Evolutionary conservation across 2,329 filamentous ascomycete genomes (phyloP), one percentile per base, ranked within the genome.

Genomic region (Ophiostoma montium): DNA sequence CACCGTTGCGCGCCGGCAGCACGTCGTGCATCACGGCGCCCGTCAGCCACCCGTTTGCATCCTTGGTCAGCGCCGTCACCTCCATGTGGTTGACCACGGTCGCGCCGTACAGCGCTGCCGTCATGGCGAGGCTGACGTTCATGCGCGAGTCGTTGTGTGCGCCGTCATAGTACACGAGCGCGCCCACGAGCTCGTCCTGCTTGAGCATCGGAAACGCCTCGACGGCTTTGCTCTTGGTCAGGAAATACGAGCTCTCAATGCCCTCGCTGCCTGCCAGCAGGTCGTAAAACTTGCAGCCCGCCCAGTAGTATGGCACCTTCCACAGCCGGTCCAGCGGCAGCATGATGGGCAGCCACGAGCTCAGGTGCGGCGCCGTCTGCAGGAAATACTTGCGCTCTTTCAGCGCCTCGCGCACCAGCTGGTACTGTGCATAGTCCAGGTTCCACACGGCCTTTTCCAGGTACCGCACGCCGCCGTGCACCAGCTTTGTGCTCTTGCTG

Each of bases 71-170:
- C 21, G 69, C 70, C 2, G 83, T 89, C 42, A 90, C 84, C 64
- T 90, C 82, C 63, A 86, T 71, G 65, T 90, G 83, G 66, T 87
- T 90, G 53, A 88, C 77, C 23, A 90, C 74, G 11, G 84, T 90
- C 43, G 81, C 80, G 52, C 86, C 86, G 61, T 88, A 89, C 35
- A 89, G 71, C 6, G 84, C 80, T 47, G 85, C 85, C 6, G 86
- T 90, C 70, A 87, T 79, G 23, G 82, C 85, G 45, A 90, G 72
- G 12, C 83, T 86, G 41, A 89, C 80, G 62, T 90, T 90, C 86
- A 90, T 90, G 53, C 85, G 78, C 31, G 85, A 87, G 62, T 90
- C 85, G 61, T 90, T 90, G 69, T 90, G 86, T 50, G 85, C 84
- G 54, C 85, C 85, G 66, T 90, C 82, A 62, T 90, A 90, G 71